Evolutionary conservation across 768 basidiomycete species (phyloP), one percentile per base, ranked within the genome.

Genomic region (Tulasnella sp.): DNA sequence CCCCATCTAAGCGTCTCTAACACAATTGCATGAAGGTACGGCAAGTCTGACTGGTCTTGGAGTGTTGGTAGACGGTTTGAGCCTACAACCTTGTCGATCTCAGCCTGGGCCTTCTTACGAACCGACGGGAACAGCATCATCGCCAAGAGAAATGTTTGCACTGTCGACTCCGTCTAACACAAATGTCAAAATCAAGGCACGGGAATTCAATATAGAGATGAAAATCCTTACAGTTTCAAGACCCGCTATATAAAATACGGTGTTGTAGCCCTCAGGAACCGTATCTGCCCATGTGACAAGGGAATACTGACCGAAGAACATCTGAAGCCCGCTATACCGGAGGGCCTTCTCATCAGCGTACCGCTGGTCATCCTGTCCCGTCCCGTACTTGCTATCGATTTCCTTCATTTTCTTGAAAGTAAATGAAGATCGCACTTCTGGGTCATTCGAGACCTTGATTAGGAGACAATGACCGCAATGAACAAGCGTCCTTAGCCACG

Each of bases 101-200:
- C 88, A 40, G 83, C 84, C 34, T 88, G 86, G 22, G 86, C 86
- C 40, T 83, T 82, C 9, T 80, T 76, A 80, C 88, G 75, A 48
- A 46, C 42, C 28, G 83, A 83, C 0, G 84, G 85, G 75, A 82
- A 83, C 24, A 84, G 80, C 8, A 82, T 69, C 84, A 85, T 84
- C 16, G 82, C 83, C 40, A 84, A 77, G n/a, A 83, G 22, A 72
- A 78, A 77, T 24, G 78, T 79, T 4, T 72, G 64, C 14, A 79
- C n/a, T 2, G 79, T 77, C 87, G 14, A 34, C 34, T 24, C 82
- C 78, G 42, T 76, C 80, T 2, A 81, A 84, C 40, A 58, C 24
- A 40, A 40, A 77, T 4, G 20, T 16, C 48, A 7, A 28, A 54
- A 2, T 40, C 2, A 69, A 8, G 14, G 6, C 22, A 3, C 8